Evolutionary conservation across 2,329 filamentous ascomycete species (phyloP).

Genomic region (Venturia pyrina): DNA sequence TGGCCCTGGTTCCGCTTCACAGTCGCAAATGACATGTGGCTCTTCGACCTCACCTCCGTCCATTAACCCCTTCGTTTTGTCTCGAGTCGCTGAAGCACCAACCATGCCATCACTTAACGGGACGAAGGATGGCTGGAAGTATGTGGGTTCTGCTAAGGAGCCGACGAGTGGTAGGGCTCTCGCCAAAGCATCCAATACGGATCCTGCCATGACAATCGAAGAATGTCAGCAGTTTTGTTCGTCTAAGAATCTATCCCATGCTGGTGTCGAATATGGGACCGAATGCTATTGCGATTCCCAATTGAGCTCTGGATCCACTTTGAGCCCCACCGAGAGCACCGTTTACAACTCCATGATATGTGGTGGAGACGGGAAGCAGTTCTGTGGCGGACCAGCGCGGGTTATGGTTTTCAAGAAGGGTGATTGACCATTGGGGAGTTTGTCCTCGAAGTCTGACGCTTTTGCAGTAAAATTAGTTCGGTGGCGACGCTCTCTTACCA

Average conservation of each 20-base stretch:
- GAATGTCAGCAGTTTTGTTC: conserved; percentile 25
- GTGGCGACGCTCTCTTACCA: too few species aligned
- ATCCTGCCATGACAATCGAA: conserved; percentile 24
- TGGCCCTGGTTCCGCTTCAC: conserved; percentile 20
- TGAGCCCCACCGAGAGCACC: conserved; percentile 19
- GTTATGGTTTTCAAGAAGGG: conserved; percentile 17
- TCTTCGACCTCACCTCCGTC: conserved; percentile 28
- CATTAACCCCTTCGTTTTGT: conserved; percentile 18
- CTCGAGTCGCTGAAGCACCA: conserved; percentile 21
- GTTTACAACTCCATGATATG: conserved; percentile 20
- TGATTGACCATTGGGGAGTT: neutral
- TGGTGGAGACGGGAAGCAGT: conserved; percentile 17
- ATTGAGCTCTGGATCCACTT: conserved; percentile 17
- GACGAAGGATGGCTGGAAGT: conserved; percentile 20
- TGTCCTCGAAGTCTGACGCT: neutral
- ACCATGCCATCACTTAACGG: conserved; percentile 19
- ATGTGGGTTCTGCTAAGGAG: conserved; percentile 28
- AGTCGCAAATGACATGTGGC: conserved; percentile 22
- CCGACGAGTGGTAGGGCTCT: conserved; percentile 19
- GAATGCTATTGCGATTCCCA: conserved; percentile 25
- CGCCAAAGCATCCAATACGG: conserved; percentile 17
- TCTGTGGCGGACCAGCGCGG: conserved; percentile 21
- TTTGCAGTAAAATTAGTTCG: too few species aligned
- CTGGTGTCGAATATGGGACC: conserved; percentile 23
- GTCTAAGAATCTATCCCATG: conserved; percentile 20